Base-by-base conservation (phyloP, 1,284 basidiomycete genomes). In the Cryptococcus maquisensis region DNA sequence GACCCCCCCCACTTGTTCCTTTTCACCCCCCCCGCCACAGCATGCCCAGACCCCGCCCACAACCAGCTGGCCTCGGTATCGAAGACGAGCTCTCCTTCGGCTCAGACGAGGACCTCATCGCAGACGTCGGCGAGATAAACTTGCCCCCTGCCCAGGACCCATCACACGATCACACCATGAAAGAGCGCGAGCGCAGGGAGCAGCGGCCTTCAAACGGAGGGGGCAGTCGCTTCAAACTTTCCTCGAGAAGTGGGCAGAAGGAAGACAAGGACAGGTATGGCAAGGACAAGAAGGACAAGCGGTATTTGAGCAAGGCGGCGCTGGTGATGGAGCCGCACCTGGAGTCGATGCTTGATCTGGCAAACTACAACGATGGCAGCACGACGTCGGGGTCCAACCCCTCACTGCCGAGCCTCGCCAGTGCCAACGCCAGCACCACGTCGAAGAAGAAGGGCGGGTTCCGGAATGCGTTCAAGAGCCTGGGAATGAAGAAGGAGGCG, bases 61-160 rank as follows among this genome's bases (percentile, higher is more conserved):
- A 51, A 12, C 47, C 51, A 47, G 40, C 47, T 12, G 57, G 57
- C 15, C 51, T 71, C 13, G 70, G 70, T n/a, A 63, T 72, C n/a
- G 70, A 72, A 45, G 70, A 72, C 49, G 70, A 72, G 57, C 57
- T 69, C 10, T 63, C 65, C 2, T 72, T 69, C 51, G 68, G 66
- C 13, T 66, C 66, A 9, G 67, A 71, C 49, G 69, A 72, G 49
- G 69, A 72, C 51, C 57, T 66, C 16, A 54, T 72, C 49, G 67
- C 66, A 40, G 59, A 64, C 12, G 62, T 71, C 15, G 69, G 69
- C 16, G 69, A 69, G 41, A 58, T 58, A 28, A 44, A 26, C 26
- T 15, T 45, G n/a, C 47, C 52, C 3, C 23, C 49, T 23, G 21
- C 51, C 21, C 56, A 18, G 37, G 24, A 16, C 9, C 20, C 23